Evolutionary conservation across 805 yeast species (phyloP), one percentile per base, ranked within the genome.

Genomic region (Saccharomycopsis capsularis): DNA sequence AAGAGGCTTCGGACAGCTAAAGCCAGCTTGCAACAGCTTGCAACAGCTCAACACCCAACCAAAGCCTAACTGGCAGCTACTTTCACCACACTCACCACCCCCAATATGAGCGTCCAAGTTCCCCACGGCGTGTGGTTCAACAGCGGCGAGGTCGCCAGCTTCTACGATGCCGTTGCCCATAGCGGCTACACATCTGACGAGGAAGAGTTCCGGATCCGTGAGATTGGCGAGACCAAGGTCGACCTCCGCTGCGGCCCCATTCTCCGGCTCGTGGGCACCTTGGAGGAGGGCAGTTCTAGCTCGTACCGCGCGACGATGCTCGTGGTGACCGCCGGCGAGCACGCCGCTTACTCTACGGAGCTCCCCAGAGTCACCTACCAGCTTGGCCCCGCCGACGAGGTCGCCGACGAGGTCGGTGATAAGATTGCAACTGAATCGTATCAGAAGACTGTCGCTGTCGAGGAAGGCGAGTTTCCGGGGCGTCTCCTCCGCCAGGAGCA

Each of bases 231-330:
- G 32, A 67, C 65, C 2, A 42, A 57, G 24, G 23, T 39, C 45
- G 71, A 74, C 35, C 67, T 81, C 18, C 66, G 71, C 44, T 81
- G 88, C 62, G 97, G 97, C 2, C 97, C 97, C 0, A 68, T 81
- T 27, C 65, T 90, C 43, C 70, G 91, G 50, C 74, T 82, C 42
- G 66, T 78, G 51, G 89, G 84, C 5, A 76, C 83, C 39, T 65
- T 69, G 37, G 88, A 85, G 55, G 66, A 71, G n/a, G 67, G 68
- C 2, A 40, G 65, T 4, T 55, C 62, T 22, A 54, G 61, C 34
- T 68, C 74, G 38, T 90, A 88, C 67, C 65, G 88, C 25, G 96
- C 83, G 2, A 67, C 85, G 2, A 68, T 86, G 23, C 56, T 87
- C 62, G 61, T 90, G 32, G 89, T 89, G 2, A 68, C 79, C n/a